Evolutionary conservation across 768 basidiomycete species (phyloP), one percentile per base, ranked within the genome.

Genomic region (Leucogyrophana mollusca): DNA sequence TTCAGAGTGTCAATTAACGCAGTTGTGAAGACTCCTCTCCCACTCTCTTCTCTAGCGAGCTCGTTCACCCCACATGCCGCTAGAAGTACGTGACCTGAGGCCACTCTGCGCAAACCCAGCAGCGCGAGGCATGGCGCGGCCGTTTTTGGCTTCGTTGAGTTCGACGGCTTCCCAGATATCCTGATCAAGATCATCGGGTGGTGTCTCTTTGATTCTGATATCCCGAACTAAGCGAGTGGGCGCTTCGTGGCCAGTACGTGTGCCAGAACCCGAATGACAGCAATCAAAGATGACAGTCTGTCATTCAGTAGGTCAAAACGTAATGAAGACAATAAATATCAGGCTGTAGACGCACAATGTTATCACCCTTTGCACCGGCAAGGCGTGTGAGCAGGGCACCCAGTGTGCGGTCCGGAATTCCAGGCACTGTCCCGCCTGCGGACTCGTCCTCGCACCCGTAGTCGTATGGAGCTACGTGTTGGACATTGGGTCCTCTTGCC

Each of bases 261-360:
- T 66, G 9, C 69, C 59, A 1, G 72, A 70, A 1, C 60, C 71
- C 4, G 76, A 72, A 51, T 66, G 60, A 51, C 76, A 77, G 38
- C 76, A 76, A 43, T 76, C 76, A 5, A 77, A 58, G 36, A 77
- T 71, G 13, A 77, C 55, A 9, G 70, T 73, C 76, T 77, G 43
- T 14, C 14, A 34, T 10, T 17, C 2, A 18, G 22, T 38, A 9
- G 46, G 47, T n/a, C n/a, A n/a, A n/a, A 22, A n/a, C n/a, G n/a
- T n/a, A n/a, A n/a, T n/a, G n/a, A n/a, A n/a, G 23, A 40, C 2
- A n/a, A n/a, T n/a, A n/a, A n/a, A n/a, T n/a, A n/a, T 14, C 16
- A 13, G 32, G 4, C 17, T n/a, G 32, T 6, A 1, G 39, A 51
- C 73, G 27, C 34, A 72, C 74, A 16, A 76, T 73, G 45, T 76